phyloP scores from a whole-genome alignment of 768 basidiomycete genomes.

The Lactarius indigo region DNA sequence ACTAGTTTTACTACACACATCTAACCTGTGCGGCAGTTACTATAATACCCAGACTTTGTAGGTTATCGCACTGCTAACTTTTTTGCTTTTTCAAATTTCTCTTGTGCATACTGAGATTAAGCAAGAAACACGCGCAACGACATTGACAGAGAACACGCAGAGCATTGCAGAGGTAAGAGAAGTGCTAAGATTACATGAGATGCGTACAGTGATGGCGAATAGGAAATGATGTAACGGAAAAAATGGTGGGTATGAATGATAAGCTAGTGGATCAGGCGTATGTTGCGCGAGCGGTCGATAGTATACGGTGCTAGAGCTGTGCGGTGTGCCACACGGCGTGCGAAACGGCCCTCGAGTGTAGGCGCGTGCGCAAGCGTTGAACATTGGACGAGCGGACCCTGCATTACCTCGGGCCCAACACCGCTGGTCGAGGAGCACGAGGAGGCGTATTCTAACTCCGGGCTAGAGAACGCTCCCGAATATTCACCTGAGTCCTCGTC shows the following conservation, averaged over 20 bases:
- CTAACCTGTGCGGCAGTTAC: background rate
- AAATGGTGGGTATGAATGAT: background rate
- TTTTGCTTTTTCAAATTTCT: background rate
- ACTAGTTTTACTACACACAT: background rate
- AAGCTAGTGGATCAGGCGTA: background rate
- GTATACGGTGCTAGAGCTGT: slow-evolving; percentile 7
- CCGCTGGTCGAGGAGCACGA: background rate
- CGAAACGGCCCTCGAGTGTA: background rate
- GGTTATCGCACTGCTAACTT: background rate
- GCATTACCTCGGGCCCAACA: background rate
- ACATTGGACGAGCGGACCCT: background rate
- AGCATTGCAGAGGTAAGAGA: background rate
- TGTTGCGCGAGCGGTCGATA: background rate
- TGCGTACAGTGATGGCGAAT: background rate
- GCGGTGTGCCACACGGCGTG: slow-evolving; percentile 10
- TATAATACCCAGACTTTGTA: slow-evolving; percentile 1
- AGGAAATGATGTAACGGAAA: background rate
- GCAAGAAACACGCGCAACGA: background rate
- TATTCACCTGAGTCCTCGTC: background rate
- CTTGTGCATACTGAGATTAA: background rate
- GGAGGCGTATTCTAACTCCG: background rate
- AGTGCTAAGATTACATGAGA: background rate
- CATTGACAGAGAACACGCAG: background rate
- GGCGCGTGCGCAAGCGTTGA: background rate
- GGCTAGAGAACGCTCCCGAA: background rate